A percentile compares a stretch with the other conserved stretches of the same genome.
phyloP scores from a whole-genome alignment of 345 rosid species.

The Microcos paniculata region DNA sequence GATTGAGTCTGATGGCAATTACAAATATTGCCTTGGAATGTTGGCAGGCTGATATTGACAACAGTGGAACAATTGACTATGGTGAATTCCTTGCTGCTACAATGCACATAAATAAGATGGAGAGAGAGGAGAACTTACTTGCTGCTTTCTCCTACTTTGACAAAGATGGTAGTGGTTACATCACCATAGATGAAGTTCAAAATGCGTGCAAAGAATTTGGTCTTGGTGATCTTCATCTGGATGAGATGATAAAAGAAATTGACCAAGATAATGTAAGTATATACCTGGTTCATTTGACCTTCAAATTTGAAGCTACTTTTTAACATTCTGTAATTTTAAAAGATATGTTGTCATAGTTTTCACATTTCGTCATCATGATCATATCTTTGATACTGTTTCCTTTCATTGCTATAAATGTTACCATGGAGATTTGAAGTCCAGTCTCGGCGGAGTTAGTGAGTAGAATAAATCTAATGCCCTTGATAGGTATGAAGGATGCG shows the following conservation, averaged over 20 bases:
- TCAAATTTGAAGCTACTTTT: neutral
- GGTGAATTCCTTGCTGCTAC: constrained; percentile 97
- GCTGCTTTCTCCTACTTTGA: constrained; percentile 91
- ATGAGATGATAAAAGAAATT: constrained; percentile 82
- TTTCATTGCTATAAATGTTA: neutral
- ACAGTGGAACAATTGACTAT: constrained; percentile 85
- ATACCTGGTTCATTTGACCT: neutral
- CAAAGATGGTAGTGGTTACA: constrained; percentile 90
- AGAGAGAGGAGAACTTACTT: constrained; percentile 80
- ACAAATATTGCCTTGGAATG: neutral
- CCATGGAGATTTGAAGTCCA: too few relatives aligned
- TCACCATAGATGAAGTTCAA: constrained; percentile 91
- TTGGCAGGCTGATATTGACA: constrained; percentile 92
- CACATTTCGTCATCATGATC: neutral
- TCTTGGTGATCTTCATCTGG: constrained; percentile 71
- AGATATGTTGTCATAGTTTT: neutral
- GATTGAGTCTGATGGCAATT: constrained; percentile 8
- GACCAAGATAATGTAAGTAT: constrained; percentile 90
- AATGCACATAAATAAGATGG: constrained; percentile 85
- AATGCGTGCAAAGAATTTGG: constrained; percentile 95
- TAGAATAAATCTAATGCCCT: neutral
- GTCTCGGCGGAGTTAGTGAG: neutral
- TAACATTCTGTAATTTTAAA: neutral
- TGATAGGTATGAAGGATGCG: neutral
- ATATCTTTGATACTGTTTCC: neutral